Evolutionary conservation across 768 basidiomycete genomes (phyloP).

Genomic region (Coprinopsis strossmayeri): DNA sequence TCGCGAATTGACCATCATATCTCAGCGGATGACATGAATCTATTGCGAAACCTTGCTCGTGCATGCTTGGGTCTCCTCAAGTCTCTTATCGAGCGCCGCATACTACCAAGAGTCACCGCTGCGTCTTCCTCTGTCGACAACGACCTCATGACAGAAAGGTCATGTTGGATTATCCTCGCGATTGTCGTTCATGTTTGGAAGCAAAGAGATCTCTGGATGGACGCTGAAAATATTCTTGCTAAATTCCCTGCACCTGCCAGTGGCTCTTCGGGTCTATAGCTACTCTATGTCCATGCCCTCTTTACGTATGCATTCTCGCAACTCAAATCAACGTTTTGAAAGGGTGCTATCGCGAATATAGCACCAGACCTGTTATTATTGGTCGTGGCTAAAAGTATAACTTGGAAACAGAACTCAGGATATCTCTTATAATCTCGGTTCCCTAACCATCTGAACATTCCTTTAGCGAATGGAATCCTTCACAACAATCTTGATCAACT

Average conservation of each 20-base stretch:
- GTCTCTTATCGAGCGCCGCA: conserved; percentile 16
- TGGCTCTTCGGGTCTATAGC: no score
- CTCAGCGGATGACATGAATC: conserved; percentile 69
- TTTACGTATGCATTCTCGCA: no score
- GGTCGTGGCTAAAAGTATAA: no score
- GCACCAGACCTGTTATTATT: no score
- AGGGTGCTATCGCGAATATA: no score
- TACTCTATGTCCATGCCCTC: no score
- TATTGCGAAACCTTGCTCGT: conserved; percentile 70
- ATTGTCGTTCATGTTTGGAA: conserved; percentile 66
- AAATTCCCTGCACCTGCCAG: conserved; percentile 2
- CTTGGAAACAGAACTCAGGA: no score
- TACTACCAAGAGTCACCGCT: conserved; percentile 11
- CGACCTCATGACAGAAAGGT: conserved; percentile 28
- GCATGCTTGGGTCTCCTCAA: conserved; percentile 51
- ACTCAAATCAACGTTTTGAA: no score
- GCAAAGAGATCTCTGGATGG: conserved; percentile 76
- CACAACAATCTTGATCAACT: conserved; percentile 2
- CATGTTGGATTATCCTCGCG: conserved; percentile 73
- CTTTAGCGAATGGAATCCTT: no score
- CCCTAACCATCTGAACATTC: conserved; percentile 18
- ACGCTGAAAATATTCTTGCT: conserved; percentile 51
- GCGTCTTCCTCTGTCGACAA: conserved; percentile 6
- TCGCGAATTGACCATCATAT: conserved; percentile 62
- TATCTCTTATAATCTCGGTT: conserved; percentile 7